Percentiles rank a stretch among this genome's conserved stretches.
These are phyloP conservation scores for Borealophlyctis nickersoniae DNA, from an alignment of 192 early-diverging fungal genomes.

Conservation along the genomic window DNA sequence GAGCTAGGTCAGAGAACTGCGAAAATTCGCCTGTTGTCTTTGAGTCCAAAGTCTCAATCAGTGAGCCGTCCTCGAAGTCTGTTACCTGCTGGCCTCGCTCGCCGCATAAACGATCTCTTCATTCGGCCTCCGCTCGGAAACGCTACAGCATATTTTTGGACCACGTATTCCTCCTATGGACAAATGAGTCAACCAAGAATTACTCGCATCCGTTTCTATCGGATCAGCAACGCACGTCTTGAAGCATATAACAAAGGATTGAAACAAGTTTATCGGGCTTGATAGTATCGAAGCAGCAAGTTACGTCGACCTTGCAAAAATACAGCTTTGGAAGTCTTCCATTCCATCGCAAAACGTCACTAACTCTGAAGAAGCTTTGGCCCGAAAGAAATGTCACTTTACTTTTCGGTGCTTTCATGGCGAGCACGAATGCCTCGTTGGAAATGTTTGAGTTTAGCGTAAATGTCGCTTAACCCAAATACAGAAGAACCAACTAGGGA, in stretches of 20 bases:
- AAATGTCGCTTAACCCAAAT: slow-evolving; percentile 40
- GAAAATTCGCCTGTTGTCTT: slow-evolving; percentile 38
- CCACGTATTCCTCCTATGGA: slow-evolving; percentile 67
- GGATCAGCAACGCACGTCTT: slow-evolving; percentile 58
- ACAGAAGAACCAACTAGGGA: slow-evolving; percentile 29
- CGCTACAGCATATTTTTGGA: slow-evolving; percentile 62
- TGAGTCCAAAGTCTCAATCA: too few species aligned
- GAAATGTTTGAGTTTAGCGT: slow-evolving; percentile 30
- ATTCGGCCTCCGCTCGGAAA: slow-evolving; percentile 35
- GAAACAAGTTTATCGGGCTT: slow-evolving; percentile 64
- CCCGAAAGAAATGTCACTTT: slow-evolving; percentile 37
- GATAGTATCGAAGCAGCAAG: slow-evolving; percentile 78
- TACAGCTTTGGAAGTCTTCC: slow-evolving; percentile 45
- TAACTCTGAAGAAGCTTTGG: slow-evolving; percentile 27
- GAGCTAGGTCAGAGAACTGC: slow-evolving; percentile 43
- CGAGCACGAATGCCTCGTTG: slow-evolving; percentile 7
- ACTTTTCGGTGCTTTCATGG: not conserved
- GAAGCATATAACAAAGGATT: slow-evolving; percentile 46
- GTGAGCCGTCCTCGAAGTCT: not conserved
- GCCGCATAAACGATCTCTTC: slow-evolving; percentile 28
- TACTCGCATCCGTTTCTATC: too few species aligned
- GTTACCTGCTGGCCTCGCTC: slow-evolving; percentile 32
- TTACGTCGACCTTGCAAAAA: slow-evolving; percentile 83
- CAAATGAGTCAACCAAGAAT: not conserved
- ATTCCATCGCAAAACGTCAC: slow-evolving; percentile 1